Evolutionary conservation across 768 basidiomycete species (phyloP), one percentile per base, ranked within the genome.

Genomic region (Mycena capillaripes): DNA sequence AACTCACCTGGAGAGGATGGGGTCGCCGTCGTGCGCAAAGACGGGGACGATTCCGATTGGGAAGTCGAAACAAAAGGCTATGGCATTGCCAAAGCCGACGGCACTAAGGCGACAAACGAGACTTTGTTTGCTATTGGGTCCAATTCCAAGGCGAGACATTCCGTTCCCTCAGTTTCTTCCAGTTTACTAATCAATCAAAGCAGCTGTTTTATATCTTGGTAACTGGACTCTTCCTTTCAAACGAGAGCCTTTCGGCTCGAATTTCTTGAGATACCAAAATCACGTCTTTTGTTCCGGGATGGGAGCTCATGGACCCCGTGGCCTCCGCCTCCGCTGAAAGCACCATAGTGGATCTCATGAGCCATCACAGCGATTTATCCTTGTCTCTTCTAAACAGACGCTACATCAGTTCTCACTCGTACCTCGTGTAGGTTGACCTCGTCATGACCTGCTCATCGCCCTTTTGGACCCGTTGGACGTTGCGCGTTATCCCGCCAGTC

Each of bases 381-480:
- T n/a, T n/a, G n/a, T n/a, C n/a, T n/a, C n/a, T n/a, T n/a, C n/a
- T n/a, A n/a, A n/a, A n/a, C n/a, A n/a, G n/a, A n/a, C n/a, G n/a
- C n/a, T n/a, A n/a, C n/a, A n/a, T n/a, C n/a, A n/a, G n/a, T n/a
- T n/a, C n/a, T n/a, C n/a, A n/a, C n/a, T n/a, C n/a, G n/a, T n/a
- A n/a, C n/a, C n/a, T 63, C 76, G 80, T 23, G 77, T 77, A 10
- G 79, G 80, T 1, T 44, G 76, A 7, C 80, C 80, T n/a, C 75
- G 73, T 5, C 78, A 81, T 44, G 77, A 73, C 59, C 42, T 72
- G 21, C 66, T 72, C 21, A 72, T 70, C 21, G n/a, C 46, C 17
- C 64, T 40, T 17, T 67, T 62, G 36, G 62, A 29, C 36, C 55
- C 16, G 53, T 44, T 10, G 60, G 70, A 25, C 74, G 75, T 42